Conservation (phyloP, 1,284 basidiomycete genomes). For the Cystobasidiaceae sp. region DNA sequence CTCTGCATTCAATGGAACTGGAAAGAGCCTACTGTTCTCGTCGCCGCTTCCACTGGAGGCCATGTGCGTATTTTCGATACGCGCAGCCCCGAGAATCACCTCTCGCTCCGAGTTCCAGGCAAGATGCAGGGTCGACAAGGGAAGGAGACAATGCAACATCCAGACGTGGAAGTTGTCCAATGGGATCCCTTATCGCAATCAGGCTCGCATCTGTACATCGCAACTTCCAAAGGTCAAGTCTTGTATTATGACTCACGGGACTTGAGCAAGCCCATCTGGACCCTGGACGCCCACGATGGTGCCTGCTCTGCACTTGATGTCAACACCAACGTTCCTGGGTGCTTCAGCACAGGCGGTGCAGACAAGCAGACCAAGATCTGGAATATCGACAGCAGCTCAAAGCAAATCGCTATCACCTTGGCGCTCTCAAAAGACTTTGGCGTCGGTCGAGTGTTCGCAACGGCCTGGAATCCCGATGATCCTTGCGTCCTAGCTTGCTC, state of each 20-base stretch:
- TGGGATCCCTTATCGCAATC: conserved; percentile 68
- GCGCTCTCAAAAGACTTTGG: conserved; percentile 79
- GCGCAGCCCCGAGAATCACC: conserved; percentile 62
- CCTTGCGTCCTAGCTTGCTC: conserved; percentile 89
- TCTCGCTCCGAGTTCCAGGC: conserved; percentile 14
- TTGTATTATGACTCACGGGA: conserved; percentile 85
- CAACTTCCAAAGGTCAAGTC: conserved; percentile 74
- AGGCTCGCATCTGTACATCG: conserved; percentile 75
- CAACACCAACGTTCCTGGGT: conserved; percentile 84
- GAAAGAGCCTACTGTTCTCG: conserved; percentile 74
- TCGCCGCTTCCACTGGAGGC: conserved; percentile 91
- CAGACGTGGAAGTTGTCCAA: conserved; percentile 85
- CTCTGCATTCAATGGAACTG: conserved; percentile 95
- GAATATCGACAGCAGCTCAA: conserved; percentile 62
- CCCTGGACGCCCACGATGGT: conserved; percentile 90
- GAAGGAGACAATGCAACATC: conserved; percentile 62
- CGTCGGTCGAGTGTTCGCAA: conserved; percentile 91
- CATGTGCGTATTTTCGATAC: conserved; percentile 91
- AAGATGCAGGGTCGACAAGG: conserved; percentile 55
- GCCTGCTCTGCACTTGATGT: conserved; percentile 86
- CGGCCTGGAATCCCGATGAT: conserved; percentile 86
- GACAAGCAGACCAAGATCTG: conserved; percentile 88
- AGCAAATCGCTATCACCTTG: conserved; percentile 74
- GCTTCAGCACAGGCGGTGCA: conserved; percentile 84
- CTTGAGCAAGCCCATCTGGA: conserved; percentile 68